A percentile compares a stretch with the other conserved stretches of the same genome.
phyloP scores from a whole-genome alignment of 768 basidiomycete species.

The Suillus subluteus region DNA sequence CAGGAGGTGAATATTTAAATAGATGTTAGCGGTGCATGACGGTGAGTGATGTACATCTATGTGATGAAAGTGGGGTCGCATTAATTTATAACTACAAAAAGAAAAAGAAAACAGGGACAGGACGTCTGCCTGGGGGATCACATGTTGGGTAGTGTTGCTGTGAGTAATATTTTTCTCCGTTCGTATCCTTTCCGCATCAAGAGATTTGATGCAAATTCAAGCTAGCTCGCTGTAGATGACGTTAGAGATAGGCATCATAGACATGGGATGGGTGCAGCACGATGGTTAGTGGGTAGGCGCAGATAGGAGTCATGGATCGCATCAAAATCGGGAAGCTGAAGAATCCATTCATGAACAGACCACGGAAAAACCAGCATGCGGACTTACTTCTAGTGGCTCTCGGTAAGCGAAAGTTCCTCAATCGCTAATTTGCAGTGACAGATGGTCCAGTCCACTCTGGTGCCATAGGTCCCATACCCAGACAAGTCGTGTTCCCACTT shows the following conservation, averaged over 20 bases:
- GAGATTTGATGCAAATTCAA: slow-evolving; percentile 12
- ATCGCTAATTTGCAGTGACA: slow-evolving; percentile 20
- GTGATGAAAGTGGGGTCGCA: slow-evolving; percentile 1
- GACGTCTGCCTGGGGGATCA: background rate
- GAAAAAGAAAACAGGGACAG: background rate
- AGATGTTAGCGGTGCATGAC: background rate
- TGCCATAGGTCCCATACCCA: slow-evolving; percentile 12
- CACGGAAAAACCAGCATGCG: slow-evolving; percentile 5
- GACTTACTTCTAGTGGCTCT: slow-evolving; percentile 19
- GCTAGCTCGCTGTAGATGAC: background rate
- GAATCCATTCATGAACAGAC: slow-evolving; percentile 15
- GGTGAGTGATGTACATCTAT: slow-evolving; percentile 9
- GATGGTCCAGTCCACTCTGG: slow-evolving; percentile 16
- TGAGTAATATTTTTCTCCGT: slow-evolving; percentile 18
- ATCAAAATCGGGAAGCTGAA: slow-evolving; percentile 9
- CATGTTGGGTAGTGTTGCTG: slow-evolving; percentile 5
- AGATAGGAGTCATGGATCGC: background rate
- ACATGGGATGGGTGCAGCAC: slow-evolving; percentile 4
- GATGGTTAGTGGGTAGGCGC: background rate
- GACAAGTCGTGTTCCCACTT: slow-evolving; percentile 7
- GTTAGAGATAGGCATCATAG: background rate
- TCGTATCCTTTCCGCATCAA: slow-evolving; percentile 4
- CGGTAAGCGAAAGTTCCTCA: slow-evolving; percentile 7
- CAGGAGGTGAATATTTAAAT: slow-evolving; percentile 4
- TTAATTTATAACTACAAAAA: slow-evolving; percentile 4